phyloP scores from a whole-genome alignment of 108 stramenopile genomes.

The Nitzschia putrida region DNA sequence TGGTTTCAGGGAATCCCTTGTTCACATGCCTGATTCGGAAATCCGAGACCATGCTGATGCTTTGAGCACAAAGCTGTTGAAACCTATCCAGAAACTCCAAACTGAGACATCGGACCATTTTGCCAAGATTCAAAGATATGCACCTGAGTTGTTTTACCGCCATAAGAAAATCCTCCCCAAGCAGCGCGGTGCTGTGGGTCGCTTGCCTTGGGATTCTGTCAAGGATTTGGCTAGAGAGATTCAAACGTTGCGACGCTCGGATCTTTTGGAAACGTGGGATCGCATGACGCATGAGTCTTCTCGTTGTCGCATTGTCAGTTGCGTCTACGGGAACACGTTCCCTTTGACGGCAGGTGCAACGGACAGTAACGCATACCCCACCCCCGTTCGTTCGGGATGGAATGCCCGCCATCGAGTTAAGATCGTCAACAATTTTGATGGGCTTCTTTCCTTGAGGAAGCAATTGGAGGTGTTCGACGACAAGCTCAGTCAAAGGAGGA shows the following conservation, averaged over 20 bases:
- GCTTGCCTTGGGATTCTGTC: constrained; percentile 68
- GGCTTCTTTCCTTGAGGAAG: constrained; percentile 31
- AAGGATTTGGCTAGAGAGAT: constrained; percentile 57
- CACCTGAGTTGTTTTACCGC: constrained; percentile 55
- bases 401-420: constrained; percentile 1
- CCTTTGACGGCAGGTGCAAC: constrained; percentile 43
- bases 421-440: constrained; percentile 36
- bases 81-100: constrained; percentile 77
- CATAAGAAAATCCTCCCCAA: neutral
- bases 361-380: neutral
- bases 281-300: constrained; percentile 50
- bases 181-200: constrained; percentile 14
- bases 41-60: constrained; percentile 65
- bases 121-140: constrained; percentile 64
- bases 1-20: constrained; percentile 55
- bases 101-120: constrained; percentile 63
- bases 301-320: constrained; percentile 61
- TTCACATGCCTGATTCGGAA: constrained; percentile 68
- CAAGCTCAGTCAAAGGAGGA: neutral
- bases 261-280: constrained; percentile 64
- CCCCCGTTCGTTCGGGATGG: neutral
- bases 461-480: constrained; percentile 19
- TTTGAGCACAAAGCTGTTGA: constrained; percentile 66
- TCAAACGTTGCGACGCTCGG: constrained; percentile 44
- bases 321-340: constrained; percentile 82